These are phyloP conservation scores for Trichoderma hamatum DNA, from an alignment of 2,329 filamentous ascomycete species.

Conservation along the genomic window DNA sequence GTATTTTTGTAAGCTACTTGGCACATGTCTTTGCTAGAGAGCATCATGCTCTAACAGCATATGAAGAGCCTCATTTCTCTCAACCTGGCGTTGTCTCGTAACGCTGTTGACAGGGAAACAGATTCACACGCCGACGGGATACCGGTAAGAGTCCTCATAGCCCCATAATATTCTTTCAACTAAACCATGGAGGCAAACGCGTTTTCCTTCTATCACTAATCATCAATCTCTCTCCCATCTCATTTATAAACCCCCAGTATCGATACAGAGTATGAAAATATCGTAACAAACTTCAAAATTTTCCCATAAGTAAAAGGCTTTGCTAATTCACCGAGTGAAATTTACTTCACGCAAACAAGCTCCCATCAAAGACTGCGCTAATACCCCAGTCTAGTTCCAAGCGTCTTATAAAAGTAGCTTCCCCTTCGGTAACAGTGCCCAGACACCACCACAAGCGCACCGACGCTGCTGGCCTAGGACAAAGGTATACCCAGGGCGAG, in stretches of 20 bases:
- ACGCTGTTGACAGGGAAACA: not conserved
- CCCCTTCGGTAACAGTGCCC: constrained; percentile 49
- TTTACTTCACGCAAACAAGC: not conserved
- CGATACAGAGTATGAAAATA: not conserved
- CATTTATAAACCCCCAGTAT: not conserved
- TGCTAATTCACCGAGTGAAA: not conserved
- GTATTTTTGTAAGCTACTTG: too few species aligned
- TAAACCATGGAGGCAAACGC: not conserved
- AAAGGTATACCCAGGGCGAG: constrained; percentile 55
- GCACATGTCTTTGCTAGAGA: too few species aligned
- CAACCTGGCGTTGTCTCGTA: not conserved
- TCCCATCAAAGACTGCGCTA: not conserved
- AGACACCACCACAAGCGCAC: constrained; percentile 59
- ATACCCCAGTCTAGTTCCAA: not conserved
- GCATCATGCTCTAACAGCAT: too few species aligned
- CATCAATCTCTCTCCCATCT: not conserved
- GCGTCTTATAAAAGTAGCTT: constrained; percentile 31
- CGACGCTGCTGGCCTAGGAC: constrained; percentile 58
- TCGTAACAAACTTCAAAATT: constrained; percentile 14
- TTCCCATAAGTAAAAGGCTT: not conserved
- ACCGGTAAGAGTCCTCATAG: not conserved
- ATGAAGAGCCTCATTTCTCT: not conserved
- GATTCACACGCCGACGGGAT: not conserved
- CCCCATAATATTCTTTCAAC: not conserved
- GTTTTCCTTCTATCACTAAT: not conserved